Evolutionary conservation across 257 asterid species (phyloP).

Genomic region (Asclepias syriaca): DNA sequence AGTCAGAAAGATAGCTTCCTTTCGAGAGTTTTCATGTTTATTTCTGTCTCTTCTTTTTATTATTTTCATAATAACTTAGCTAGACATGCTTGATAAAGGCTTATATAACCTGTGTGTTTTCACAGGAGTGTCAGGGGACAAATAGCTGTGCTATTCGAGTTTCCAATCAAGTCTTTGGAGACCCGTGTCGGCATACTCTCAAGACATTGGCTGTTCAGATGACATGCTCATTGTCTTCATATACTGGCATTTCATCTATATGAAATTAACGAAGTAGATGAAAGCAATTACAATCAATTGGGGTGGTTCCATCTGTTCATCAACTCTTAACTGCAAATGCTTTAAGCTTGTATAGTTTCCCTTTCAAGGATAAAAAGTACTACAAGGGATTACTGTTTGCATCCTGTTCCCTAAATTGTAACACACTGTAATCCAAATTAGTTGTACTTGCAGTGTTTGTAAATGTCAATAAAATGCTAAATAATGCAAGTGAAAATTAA

Average conservation of each 20-base stretch:
- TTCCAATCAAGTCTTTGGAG: constrained; percentile 63
- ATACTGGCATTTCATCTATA: neutral
- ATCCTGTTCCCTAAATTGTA: neutral
- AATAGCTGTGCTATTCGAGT: constrained; percentile 46
- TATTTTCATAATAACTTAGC: neutral
- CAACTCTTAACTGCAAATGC: neutral
- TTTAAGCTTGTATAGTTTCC: neutral
- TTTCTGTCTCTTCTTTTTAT: neutral
- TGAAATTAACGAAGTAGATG: neutral
- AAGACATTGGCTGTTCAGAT: constrained; percentile 68
- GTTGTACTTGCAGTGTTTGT: too few species aligned
- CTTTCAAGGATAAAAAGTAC: neutral
- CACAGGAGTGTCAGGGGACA: constrained; percentile 72
- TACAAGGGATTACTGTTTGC: neutral
- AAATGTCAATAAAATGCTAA: too few species aligned
- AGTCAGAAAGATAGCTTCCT: neutral
- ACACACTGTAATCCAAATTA: neutral
- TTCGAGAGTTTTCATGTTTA: neutral
- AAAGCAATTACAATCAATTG: neutral
- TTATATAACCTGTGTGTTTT: neutral
- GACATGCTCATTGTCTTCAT: constrained; percentile 49
- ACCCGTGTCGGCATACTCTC: constrained; percentile 63
- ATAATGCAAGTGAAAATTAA: too few species aligned
- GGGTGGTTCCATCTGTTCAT: neutral
- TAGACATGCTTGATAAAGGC: neutral